A percentile compares a stretch with the other conserved stretches of the same genome.
Conservation (phyloP, 352 stramenopile genomes). For the Globisporangium barbulae region DNA sequence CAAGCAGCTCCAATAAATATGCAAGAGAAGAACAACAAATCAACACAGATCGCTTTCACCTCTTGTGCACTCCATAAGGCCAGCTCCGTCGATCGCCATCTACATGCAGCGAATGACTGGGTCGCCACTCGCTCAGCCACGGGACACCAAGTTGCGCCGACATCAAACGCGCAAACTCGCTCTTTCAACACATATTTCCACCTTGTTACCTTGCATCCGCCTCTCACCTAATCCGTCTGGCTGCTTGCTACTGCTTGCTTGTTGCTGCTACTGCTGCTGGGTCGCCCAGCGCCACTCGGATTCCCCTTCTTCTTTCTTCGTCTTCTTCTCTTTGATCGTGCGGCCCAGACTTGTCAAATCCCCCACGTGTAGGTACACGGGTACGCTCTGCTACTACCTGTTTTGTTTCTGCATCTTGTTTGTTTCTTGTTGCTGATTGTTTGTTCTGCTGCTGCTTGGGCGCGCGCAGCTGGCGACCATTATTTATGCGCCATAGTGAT, state of each 20-base stretch:
- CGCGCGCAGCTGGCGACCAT: neutral
- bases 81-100: too few species aligned
- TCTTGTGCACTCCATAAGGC: neutral
- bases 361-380: neutral
- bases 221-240: neutral
- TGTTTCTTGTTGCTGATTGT: neutral
- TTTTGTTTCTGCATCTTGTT: slow-evolving; percentile 1
- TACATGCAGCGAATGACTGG: too few species aligned
- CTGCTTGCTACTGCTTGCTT: neutral
- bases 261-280: slow-evolving; percentile 5
- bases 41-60: neutral
- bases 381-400: slow-evolving; percentile 5
- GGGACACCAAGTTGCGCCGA: neutral
- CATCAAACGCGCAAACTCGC: slow-evolving; percentile 1
- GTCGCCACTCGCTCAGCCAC: neutral
- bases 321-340: neutral
- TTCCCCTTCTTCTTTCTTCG: neutral
- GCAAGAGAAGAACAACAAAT: neutral
- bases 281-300: neutral
- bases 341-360: neutral
- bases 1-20: neutral
- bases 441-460: neutral
- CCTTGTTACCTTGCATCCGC: neutral
- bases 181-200: slow-evolving; percentile 7
- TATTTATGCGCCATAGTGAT: slow-evolving; percentile 15